These are phyloP conservation scores for Corylus americana DNA, from an alignment of 306 rosid genomes.

Conservation along the genomic window DNA sequence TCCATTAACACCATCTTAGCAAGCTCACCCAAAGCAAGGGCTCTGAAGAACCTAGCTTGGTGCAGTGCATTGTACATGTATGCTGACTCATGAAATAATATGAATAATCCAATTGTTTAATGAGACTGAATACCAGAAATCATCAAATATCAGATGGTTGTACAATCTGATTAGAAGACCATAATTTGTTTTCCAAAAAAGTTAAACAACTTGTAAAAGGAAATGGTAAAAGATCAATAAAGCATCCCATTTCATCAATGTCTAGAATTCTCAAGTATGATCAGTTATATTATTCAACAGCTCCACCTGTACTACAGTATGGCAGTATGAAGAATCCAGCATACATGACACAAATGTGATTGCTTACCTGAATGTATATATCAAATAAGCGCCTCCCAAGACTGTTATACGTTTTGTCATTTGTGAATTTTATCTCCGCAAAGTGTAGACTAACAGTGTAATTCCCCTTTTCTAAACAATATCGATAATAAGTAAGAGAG, in stretches of 20 bases:
- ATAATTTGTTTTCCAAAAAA: too few species aligned
- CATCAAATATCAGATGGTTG: too few species aligned
- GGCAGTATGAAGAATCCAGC: not conserved
- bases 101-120: too few species aligned
- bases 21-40: not conserved
- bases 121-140: too few species aligned
- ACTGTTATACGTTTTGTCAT: constrained; percentile 17
- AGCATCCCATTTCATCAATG: not conserved
- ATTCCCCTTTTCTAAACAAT: constrained; percentile 37
- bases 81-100: too few species aligned
- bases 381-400: constrained; percentile 41
- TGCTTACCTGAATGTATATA: constrained; percentile 1
- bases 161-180: too few species aligned
- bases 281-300: not conserved
- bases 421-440: constrained; percentile 32
- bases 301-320: not conserved
- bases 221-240: not conserved
- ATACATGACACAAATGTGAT: not conserved
- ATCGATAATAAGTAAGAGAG: constrained; percentile 42
- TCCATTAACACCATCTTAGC: not conserved
- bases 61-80: too few species aligned
- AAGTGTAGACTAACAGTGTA: constrained; percentile 45
- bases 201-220: not conserved
- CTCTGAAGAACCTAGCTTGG: too few species aligned
- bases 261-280: not conserved